phyloP scores from a whole-genome alignment of 2,329 filamentous ascomycete species.

The Byssothecium circinans region DNA sequence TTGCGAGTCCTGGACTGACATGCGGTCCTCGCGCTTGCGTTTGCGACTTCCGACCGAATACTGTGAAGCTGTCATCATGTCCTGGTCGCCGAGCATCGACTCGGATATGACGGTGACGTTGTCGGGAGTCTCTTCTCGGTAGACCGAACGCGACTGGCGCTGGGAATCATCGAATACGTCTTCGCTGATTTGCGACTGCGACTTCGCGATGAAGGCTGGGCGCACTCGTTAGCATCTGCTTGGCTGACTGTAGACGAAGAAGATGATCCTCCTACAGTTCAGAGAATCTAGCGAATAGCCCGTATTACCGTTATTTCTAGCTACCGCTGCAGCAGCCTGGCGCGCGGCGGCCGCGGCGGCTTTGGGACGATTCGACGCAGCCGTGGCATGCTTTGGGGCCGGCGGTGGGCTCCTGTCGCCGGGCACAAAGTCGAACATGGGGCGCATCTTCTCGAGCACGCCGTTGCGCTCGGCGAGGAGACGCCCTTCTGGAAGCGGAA shows the following conservation, averaged over 20 bases:
- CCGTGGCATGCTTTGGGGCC: constrained; percentile 82
- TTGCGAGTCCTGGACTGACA: constrained; percentile 71
- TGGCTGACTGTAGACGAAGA: constrained; percentile 3
- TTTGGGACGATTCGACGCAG: constrained; percentile 74
- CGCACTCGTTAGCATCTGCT: constrained; percentile 10
- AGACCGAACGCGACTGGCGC: constrained; percentile 60
- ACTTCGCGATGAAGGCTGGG: constrained; percentile 25
- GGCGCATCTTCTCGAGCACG: constrained; percentile 76
- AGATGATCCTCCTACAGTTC: constrained; percentile 27
- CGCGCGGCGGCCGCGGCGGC: constrained; percentile 70
- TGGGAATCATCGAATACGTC: constrained; percentile 68
- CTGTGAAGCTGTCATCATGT: constrained; percentile 71
- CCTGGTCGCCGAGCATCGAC: constrained; percentile 82
- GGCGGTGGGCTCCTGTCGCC: constrained; percentile 88
- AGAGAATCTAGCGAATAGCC: constrained; percentile 33
- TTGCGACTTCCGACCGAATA: constrained; percentile 63
- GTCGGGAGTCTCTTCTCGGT: constrained; percentile 80
- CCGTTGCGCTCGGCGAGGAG: constrained; percentile 84
- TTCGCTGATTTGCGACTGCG: constrained; percentile 49
- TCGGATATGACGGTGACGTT: constrained; percentile 81
- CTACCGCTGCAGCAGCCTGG: constrained; percentile 51
- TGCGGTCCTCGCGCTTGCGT: constrained; percentile 73
- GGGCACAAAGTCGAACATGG: constrained; percentile 86
- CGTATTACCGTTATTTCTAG: constrained; percentile 39
- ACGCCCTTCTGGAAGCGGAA: constrained; percentile 80